Evolutionary conservation across 1,139 yeast species (phyloP).

Genomic region (Candida tropicalis): DNA sequence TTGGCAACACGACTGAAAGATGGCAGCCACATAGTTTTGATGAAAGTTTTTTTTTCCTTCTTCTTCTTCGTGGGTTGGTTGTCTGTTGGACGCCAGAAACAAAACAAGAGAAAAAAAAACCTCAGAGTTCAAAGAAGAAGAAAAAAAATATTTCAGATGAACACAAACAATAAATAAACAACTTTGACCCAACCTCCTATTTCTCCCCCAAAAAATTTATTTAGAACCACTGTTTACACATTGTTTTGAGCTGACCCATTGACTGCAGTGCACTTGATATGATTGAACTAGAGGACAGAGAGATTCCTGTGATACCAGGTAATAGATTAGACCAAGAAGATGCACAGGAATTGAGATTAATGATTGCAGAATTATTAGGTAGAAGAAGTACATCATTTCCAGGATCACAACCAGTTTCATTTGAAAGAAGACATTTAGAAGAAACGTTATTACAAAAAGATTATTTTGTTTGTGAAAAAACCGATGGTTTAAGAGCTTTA

Average conservation of each 20-base stretch:
- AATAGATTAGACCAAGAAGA: slow-evolving; percentile 70
- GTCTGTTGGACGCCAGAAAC: too few relatives aligned
- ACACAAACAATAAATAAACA: slow-evolving; percentile 3
- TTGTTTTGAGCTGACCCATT: too few relatives aligned
- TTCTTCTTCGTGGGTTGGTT: too few relatives aligned
- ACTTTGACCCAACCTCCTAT: too few relatives aligned
- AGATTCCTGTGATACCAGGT: slow-evolving; percentile 86
- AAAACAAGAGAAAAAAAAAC: background rate
- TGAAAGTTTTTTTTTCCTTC: slow-evolving; percentile 1
- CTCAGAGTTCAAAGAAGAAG: background rate
- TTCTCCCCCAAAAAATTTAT: too few relatives aligned
- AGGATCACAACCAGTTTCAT: slow-evolving; percentile 95
- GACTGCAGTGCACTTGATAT: slow-evolving; percentile 16
- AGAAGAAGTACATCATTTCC: slow-evolving; percentile 61
- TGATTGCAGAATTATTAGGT: slow-evolving; percentile 70
- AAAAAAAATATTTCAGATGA: slow-evolving; percentile 1
- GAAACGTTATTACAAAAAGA: slow-evolving; percentile 58
- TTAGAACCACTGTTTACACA: too few relatives aligned
- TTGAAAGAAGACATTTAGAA: slow-evolving; percentile 71
- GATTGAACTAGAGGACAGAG: slow-evolving; percentile 54
- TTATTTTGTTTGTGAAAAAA: slow-evolving; percentile 92
- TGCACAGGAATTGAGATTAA: slow-evolving; percentile 64
- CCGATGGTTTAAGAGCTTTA: slow-evolving; percentile 89
- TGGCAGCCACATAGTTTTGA: background rate
- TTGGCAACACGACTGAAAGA: background rate